Evolutionary conservation across 805 yeast genomes (phyloP), one percentile per base, ranked within the genome.

Genomic region (Hanseniaspora thailandica): DNA sequence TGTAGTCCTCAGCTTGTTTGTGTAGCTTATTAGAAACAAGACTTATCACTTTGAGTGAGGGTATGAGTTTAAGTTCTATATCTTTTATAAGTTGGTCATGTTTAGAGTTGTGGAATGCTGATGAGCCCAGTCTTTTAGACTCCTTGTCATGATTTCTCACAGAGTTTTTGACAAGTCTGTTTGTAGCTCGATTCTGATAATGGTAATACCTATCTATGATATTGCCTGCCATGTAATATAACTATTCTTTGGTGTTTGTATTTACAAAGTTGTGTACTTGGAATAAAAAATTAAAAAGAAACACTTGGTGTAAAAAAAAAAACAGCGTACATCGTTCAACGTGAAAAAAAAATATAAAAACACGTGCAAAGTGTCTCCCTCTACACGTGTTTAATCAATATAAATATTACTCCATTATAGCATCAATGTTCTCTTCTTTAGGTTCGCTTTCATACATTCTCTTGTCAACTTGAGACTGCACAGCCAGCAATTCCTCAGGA

Each of bases 401-500:
- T 5, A 41, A 17, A 22, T 17, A 20, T 19, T 39, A 17, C 8
- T 39, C 50, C 8, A 52, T 20, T n/a, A 52, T 34, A 7, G 35
- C 47, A 26, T 52, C 55, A 5, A 52, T 26, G 23, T 52, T 46
- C 8, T 26, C 28, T 3, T 23, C 26, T 4, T n/a, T 8, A 8
- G 9, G 12, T 12, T 31, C 25, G 5, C 35, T 46, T 10, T 50
- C 54, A 35, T 45, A 52, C 50, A 47, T 47, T 45, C 62, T 59
- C 9, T 75, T 74, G 55, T 73, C 69, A 28, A 82, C 72, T 69
- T 82, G 88, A 33, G 82, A 75, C 62, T 73, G 74, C n/a, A 83
- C 85, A 30, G 79, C 84, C 61, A 85, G 93, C 56, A 86, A 65
- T 57, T 80, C 72, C 59, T 85, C 90, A 2, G 93, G 93, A 60